Evolutionary conservation across 164 flowering plant species (phyloP).

Genomic region (Aristolochia contorta): DNA sequence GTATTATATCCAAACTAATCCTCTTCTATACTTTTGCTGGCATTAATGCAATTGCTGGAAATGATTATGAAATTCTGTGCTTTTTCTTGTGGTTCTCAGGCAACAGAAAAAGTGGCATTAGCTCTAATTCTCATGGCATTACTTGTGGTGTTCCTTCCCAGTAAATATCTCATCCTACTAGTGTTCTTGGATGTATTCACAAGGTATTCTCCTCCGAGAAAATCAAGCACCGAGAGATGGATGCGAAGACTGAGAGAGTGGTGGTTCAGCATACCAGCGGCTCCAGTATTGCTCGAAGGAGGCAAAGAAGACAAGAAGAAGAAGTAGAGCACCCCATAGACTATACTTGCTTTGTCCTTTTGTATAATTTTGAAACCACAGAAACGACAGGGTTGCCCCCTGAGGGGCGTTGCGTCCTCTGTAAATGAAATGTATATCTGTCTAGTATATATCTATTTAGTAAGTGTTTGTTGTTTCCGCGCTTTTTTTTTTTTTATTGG

Average conservation of each 20-base stretch:
- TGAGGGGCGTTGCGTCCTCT: background rate
- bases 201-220: slow-evolving; percentile 65
- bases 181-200: slow-evolving; percentile 59
- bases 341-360: no score
- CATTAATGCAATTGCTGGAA: no score
- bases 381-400: no score
- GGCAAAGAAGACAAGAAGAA: slow-evolving; percentile 56
- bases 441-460: no score
- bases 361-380: no score
- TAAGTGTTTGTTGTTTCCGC: no score
- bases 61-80: background rate
- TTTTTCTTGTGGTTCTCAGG: slow-evolving; percentile 34
- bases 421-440: background rate
- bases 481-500: no score
- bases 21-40: no score
- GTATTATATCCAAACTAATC: no score
- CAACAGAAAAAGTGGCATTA: slow-evolving; percentile 52
- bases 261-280: slow-evolving; percentile 99
- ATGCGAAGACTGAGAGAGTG: slow-evolving; percentile 78
- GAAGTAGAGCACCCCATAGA: slow-evolving; percentile 18
- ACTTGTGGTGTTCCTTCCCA: slow-evolving; percentile 46
- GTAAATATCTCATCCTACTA: slow-evolving; percentile 36
- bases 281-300: slow-evolving; percentile 74
- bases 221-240: slow-evolving; percentile 63
- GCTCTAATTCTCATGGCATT: slow-evolving; percentile 40